A percentile compares a stretch with the other conserved stretches of the same genome.
Conservation (phyloP, 1,284 basidiomycete genomes). For the Austroboletus novae-zelandiae region DNA sequence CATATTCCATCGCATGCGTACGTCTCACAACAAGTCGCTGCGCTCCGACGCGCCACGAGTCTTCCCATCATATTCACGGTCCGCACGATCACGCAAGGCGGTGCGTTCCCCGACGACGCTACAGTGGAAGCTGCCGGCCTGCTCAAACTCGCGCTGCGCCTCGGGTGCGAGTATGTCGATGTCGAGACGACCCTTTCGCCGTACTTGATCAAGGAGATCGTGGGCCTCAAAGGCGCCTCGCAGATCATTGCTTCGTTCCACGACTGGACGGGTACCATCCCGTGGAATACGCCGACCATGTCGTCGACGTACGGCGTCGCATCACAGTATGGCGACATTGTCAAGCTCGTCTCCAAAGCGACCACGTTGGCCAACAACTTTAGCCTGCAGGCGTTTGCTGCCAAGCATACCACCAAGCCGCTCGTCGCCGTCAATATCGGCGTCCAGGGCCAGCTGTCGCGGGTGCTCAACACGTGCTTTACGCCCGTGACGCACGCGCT, state of each 20-base stretch:
- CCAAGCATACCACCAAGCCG: conserved; percentile 60
- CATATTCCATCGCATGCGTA: conserved; percentile 71
- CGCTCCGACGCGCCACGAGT: conserved; percentile 72
- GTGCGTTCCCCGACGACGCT: conserved; percentile 83
- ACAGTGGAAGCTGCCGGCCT: conserved; percentile 77
- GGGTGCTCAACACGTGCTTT: conserved; percentile 84
- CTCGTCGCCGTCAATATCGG: conserved; percentile 97
- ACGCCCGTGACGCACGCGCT: conserved; percentile 89
- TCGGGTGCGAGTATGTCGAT: conserved; percentile 93
- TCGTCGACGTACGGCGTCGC: conserved; percentile 71
- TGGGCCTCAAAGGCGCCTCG: conserved; percentile 61
- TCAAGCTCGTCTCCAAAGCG: conserved; percentile 92
- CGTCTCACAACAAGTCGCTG: conserved; percentile 81
- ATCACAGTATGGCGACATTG: conserved; percentile 75
- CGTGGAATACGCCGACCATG: conserved; percentile 74
- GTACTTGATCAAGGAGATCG: conserved; percentile 59
- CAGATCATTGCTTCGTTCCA: conserved; percentile 93
- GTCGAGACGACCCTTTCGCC: conserved; percentile 82
- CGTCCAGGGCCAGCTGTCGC: conserved; percentile 81
- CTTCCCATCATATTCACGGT: conserved; percentile 94
- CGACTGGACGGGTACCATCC: conserved; percentile 85
- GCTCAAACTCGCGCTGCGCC: conserved; percentile 75
- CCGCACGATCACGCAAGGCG: conserved; percentile 86
- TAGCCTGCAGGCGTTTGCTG: conserved; percentile 72
- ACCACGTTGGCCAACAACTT: conserved; percentile 78